Evolutionary conservation across 352 stramenopile species (phyloP), one percentile per base, ranked within the genome.

Genomic region (Thalassiosira sp.): DNA sequence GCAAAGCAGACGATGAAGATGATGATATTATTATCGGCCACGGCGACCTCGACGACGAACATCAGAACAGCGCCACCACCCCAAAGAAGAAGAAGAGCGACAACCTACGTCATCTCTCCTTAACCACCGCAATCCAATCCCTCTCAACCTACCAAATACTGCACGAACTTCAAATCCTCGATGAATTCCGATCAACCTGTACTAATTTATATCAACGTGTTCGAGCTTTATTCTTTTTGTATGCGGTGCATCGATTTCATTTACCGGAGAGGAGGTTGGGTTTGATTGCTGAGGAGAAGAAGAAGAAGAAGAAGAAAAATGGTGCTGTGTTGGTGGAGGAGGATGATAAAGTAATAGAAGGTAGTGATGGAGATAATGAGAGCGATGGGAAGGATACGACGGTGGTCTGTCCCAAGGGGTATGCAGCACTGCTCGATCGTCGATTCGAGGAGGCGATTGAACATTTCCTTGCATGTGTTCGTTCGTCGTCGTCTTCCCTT

Each of bases 161-260:
- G 0, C 3, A 20, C 27, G 40, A 86, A 66, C 48, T 67, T 0
- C 3, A 74, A 16, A 27, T 58, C 1, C 46, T 88, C 16, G 76
- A 88, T 45, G 6, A 57, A 7, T 79, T 74, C 48, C 31, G 61
- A 20, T 10, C 56, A 24, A 57, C 22, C 0, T 79, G 51, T 18
- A 20, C 57, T 13, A 86, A 86, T 71, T 65, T 88, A 10, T 88
- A 88, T 54, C 51, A 72, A 24, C 63, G 67, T 22, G 81, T 88
- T 0, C n/a, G 77, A 61, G 75, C 76, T 11, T 59, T 84, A 6
- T 83, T 88, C 27, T 88, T 88, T 56, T 52, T 88, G n/a, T 86
- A 88, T 75, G 72, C 81, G 20, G 59, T 84, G 11, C 73, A 88
- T 74, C 57, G 81, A 42, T 88, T 84, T 70, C 70, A 86, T 72